Base-by-base conservation (phyloP, 192 early-diverging fungal species). In the Linnemannia zychae region DNA sequence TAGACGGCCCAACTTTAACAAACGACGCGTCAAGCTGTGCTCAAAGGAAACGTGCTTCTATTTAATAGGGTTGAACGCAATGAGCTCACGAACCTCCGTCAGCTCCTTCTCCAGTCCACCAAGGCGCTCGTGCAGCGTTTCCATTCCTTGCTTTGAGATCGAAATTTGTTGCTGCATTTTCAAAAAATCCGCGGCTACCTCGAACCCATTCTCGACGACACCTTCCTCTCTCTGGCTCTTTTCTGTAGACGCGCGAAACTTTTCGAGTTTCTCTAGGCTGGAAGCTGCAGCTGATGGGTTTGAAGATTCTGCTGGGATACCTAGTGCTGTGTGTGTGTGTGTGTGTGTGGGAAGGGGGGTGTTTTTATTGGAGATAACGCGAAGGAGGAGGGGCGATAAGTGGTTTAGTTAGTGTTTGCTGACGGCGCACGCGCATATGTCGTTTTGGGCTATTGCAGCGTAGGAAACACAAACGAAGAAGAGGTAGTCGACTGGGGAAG, bases 201-300 rank as follows among this genome's bases (percentile, higher is more conserved):
- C 82, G 28, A 79, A 84, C 15, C 82, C 82, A 37, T 77, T 84
- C 46, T 84, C 82, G 57, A 84, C 77, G 0, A 84, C 82, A 1
- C 82, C 82, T 66, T 78, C 68, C 36, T 84, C 82, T 5, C 77
- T 67, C 38, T 78, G 82, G 49, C 73, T 84, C 60, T 79, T 84
- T 65, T 66, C 76, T 37, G 76, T 79, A n/a, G 82, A 84, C 7
- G 38, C 52, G 11, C 78, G 78, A 57, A 84, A 84, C 49, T 71
- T 18, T 37, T 71, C 67, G 7, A 84, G 68, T 13, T 84, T 84
- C 24, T 78, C 77, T 33, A 75, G 24, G 33, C 73, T 70, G 7
- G 67, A 73, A 17, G 52, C 31, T 31, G 24, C 24, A 31, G 48
- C 40, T 16, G 67, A n/a, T 13, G 57, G 20, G 15, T 13, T 13